Percentiles rank a stretch among this genome's conserved stretches.
phyloP scores from a whole-genome alignment of 352 stramenopile genomes.

The Detonula confervacea region DNA sequence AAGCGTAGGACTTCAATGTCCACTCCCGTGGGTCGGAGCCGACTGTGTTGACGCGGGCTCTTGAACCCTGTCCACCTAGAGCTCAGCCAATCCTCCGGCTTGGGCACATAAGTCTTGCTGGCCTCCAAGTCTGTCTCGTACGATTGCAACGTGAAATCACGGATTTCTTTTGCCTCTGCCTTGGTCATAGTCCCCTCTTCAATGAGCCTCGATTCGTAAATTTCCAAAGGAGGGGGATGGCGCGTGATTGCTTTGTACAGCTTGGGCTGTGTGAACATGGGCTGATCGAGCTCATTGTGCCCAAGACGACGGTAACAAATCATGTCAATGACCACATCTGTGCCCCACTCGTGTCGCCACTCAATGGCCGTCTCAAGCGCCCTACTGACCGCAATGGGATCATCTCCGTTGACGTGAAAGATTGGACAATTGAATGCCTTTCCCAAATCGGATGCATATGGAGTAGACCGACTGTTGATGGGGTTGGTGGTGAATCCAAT shows the following conservation, averaged over 20 bases:
- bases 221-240: conserved; percentile 92
- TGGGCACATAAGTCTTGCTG: conserved; percentile 91
- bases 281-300: conserved; percentile 99
- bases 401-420: conserved; percentile 96
- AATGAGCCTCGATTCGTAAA: conserved; percentile 89
- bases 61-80: conserved; percentile 96
- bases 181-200: conserved; percentile 86
- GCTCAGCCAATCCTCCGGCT: conserved; percentile 95
- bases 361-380: conserved; percentile 91
- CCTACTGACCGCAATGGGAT: conserved; percentile 92
- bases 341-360: conserved; percentile 92
- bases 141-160: conserved; percentile 89
- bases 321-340: conserved; percentile 98
- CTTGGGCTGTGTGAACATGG: conserved; percentile 97
- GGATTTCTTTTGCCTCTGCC: conserved; percentile 90
- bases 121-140: conserved; percentile 93
- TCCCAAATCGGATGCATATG: conserved; percentile 97
- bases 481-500: conserved; percentile 98
- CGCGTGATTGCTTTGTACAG: conserved; percentile 95
- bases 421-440: conserved; percentile 95
- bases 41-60: conserved; percentile 91
- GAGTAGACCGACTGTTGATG: conserved; percentile 94
- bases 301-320: conserved; percentile 98
- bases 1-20: conserved; percentile 90
- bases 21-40: conserved; percentile 91